A percentile compares a stretch with the other conserved stretches of the same genome.
Conservation (phyloP, 1,284 basidiomycete genomes). For the Trichosporon faecale region DNA sequence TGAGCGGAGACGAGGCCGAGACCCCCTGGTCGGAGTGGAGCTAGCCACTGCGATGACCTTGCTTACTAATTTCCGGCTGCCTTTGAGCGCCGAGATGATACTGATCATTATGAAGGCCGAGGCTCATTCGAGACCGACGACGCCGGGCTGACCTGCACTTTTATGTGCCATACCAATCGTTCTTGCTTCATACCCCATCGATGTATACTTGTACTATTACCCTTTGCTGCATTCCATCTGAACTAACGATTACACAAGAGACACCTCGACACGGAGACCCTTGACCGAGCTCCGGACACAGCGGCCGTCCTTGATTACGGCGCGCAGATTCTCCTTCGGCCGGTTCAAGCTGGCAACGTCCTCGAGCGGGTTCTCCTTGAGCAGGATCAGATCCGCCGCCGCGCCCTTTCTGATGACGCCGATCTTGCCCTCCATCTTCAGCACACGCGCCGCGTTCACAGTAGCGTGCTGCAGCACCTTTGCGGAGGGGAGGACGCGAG, state of each 20-base stretch:
- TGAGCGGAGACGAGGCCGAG: not conserved
- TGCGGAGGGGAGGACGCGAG: conserved; percentile 49
- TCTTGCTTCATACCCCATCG: not conserved
- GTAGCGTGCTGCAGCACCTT: conserved; percentile 56
- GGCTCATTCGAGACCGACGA: not conserved
- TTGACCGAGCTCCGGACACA: conserved; percentile 28
- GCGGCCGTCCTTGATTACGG: conserved; percentile 36
- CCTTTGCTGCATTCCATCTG: not conserved
- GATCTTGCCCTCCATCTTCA: conserved; percentile 48
- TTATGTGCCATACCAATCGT: not conserved
- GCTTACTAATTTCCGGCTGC: not conserved
- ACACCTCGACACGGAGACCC: conserved; percentile 33
- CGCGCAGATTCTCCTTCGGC: conserved; percentile 45
- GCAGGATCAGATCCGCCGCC: conserved; percentile 55
- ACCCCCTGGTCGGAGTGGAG: conserved; percentile 11
- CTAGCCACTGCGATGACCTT: conserved; percentile 6
- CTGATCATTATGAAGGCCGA: conserved; percentile 7
- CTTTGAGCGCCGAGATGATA: conserved; percentile 2
- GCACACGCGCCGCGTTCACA: conserved; percentile 53
- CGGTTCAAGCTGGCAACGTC: conserved; percentile 55
- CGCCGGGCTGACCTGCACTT: not conserved
- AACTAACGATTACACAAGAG: conserved; percentile 17
- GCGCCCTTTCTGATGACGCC: conserved; percentile 51
- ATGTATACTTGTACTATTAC: not conserved
- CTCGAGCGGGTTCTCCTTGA: conserved; percentile 55